phyloP scores from a whole-genome alignment of 2,329 filamentous ascomycete species.

The Trichoderma citrinoviride region DNA sequence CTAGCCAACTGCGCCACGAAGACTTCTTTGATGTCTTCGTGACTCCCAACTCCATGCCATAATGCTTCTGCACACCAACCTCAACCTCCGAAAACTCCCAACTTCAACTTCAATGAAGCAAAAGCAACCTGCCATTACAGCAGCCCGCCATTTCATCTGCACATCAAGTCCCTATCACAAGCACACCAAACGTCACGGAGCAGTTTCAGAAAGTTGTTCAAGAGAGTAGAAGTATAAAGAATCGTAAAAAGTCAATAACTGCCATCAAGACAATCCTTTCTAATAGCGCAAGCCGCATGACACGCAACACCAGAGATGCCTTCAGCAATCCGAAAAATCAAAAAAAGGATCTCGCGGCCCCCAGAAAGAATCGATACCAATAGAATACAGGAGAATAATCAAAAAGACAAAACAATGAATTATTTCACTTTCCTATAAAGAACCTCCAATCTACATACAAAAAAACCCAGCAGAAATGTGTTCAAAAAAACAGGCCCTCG shows the following conservation, averaged over 20 bases:
- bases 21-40: constrained; percentile 10
- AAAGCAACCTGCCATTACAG: too few species aligned
- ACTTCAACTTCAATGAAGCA: too few species aligned
- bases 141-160: too few species aligned
- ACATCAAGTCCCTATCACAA: too few species aligned
- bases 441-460: constrained; percentile 13
- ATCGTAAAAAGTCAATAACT: constrained; percentile 21
- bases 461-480: background rate
- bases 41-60: background rate
- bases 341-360: background rate
- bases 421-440: constrained; percentile 18
- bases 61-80: background rate
- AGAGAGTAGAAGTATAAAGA: background rate
- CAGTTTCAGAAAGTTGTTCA: too few species aligned
- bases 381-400: background rate
- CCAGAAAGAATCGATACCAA: background rate
- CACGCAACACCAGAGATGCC: constrained; percentile 16
- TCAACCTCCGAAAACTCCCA: too few species aligned
- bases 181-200: too few species aligned
- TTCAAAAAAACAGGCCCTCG: background rate
- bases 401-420: constrained; percentile 6
- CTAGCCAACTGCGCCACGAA: constrained; percentile 22
- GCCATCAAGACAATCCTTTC: constrained; percentile 10
- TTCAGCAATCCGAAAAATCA: background rate
- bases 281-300: constrained; percentile 10